Conservation (phyloP, 2,329 filamentous ascomycete species). For the Alternaria incomplexa region DNA sequence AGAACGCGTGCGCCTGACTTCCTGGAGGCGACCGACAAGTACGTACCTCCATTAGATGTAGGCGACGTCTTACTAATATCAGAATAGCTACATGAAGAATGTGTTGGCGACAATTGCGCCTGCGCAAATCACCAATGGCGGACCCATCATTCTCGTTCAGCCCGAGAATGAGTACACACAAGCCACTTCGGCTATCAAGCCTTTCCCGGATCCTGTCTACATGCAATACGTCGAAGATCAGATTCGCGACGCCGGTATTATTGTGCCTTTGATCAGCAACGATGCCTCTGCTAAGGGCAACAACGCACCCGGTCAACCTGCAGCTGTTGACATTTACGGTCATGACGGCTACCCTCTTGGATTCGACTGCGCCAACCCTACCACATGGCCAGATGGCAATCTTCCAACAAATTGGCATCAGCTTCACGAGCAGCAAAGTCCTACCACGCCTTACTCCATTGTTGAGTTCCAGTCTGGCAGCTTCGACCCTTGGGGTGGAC, state of each 20-base stretch:
- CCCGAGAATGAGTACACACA: constrained; percentile 81
- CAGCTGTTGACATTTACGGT: constrained; percentile 69
- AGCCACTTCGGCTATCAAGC: constrained; percentile 53
- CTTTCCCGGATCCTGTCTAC: constrained; percentile 71
- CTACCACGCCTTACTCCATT: constrained; percentile 69
- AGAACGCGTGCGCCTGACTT: constrained; percentile 69
- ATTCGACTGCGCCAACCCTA: constrained; percentile 67
- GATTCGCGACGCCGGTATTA: constrained; percentile 69
- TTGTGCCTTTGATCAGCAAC: constrained; percentile 78
- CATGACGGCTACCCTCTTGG: constrained; percentile 67
- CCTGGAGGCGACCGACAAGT: constrained; percentile 71
- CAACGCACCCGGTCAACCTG: constrained; percentile 67
- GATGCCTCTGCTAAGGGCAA: constrained; percentile 68
- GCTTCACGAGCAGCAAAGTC: constrained; percentile 65
- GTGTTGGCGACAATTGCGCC: constrained; percentile 72
- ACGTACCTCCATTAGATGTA: constrained; percentile 28
- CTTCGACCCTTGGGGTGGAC: constrained; percentile 77
- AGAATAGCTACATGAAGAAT: constrained; percentile 62
- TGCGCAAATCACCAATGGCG: constrained; percentile 81
- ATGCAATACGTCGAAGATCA: constrained; percentile 75
- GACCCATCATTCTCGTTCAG: constrained; percentile 78
- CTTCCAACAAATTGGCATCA: constrained; percentile 64
- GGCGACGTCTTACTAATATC: neutral
- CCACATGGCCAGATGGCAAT: constrained; percentile 63
- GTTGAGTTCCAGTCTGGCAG: constrained; percentile 74